Conservation (phyloP, 257 asterid genomes). For the Orobanche coerulescens region DNA sequence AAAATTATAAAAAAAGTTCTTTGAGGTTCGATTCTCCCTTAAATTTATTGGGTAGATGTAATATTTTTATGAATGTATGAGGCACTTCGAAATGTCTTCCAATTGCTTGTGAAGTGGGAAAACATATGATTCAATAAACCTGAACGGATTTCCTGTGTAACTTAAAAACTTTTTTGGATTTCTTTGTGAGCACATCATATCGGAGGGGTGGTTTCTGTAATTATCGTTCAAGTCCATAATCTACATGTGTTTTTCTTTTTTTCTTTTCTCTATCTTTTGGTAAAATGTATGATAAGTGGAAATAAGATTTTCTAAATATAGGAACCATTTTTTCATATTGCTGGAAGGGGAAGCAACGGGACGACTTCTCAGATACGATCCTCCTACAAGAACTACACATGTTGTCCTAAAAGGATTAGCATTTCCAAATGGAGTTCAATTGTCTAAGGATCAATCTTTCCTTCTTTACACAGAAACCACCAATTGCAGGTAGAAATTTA, state of each 20-base stretch:
- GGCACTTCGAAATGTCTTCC: no score
- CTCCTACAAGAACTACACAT: slow-evolving; percentile 53
- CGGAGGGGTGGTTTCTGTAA: no score
- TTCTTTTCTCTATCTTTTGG: background rate
- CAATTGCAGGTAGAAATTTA: slow-evolving; percentile 77
- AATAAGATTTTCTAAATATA: background rate
- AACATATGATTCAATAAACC: no score
- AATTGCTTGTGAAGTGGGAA: no score
- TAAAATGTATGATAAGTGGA: background rate
- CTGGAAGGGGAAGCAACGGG: slow-evolving; percentile 93
- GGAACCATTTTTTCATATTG: slow-evolving; percentile 70
- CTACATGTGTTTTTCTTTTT: background rate
- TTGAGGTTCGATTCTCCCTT: background rate
- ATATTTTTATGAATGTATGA: no score
- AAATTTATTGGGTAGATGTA: no score
- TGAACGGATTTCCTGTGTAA: no score
- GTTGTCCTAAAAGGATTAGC: slow-evolving; percentile 70
- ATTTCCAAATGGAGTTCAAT: slow-evolving; percentile 81
- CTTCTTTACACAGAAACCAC: slow-evolving; percentile 84
- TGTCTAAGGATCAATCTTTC: slow-evolving; percentile 72
- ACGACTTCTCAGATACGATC: slow-evolving; percentile 69
- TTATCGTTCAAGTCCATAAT: background rate
- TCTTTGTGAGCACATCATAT: background rate
- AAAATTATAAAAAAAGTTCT: no score
- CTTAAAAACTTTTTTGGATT: no score